These are phyloP conservation scores for Phytophthora colocasiae DNA, from an alignment of 352 stramenopile species.

Conservation along the genomic window DNA sequence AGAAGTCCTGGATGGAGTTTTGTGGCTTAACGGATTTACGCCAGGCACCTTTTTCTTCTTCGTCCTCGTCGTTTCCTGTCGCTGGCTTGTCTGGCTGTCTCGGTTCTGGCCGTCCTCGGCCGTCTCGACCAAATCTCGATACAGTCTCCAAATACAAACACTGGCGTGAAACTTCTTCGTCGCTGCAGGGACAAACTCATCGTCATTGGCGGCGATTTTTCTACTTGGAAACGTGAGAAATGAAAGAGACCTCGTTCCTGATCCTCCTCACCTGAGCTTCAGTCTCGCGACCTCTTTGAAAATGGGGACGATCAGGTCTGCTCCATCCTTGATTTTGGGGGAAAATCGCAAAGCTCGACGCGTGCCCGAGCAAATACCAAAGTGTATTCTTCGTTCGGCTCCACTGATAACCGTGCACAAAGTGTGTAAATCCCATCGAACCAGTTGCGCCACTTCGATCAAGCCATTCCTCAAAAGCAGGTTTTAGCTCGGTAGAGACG, in stretches of 20 bases:
- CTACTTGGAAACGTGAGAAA: background rate
- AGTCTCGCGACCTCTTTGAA: background rate
- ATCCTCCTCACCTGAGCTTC: background rate
- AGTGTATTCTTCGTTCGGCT: slow-evolving; percentile 2
- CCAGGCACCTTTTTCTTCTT: background rate
- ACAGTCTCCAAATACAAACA: background rate
- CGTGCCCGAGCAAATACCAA: slow-evolving; percentile 7
- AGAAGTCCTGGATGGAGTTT: background rate
- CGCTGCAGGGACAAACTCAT: background rate
- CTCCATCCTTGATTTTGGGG: background rate
- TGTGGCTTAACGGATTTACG: background rate
- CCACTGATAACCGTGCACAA: background rate
- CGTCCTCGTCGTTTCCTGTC: background rate
- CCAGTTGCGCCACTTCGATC: background rate
- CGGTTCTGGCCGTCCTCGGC: background rate
- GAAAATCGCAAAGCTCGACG: slow-evolving; percentile 3
- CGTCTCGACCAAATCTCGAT: no score
- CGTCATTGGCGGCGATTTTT: background rate
- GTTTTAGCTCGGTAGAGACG: no score
- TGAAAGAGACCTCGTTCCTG: background rate
- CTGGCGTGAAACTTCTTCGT: background rate
- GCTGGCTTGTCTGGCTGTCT: background rate
- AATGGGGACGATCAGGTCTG: background rate
- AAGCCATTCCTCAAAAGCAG: slow-evolving; percentile 1
- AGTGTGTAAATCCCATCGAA: slow-evolving; percentile 4